These are phyloP conservation scores for Periconia sp. DNA, from an alignment of 2,329 filamentous ascomycete species.

Conservation along the genomic window DNA sequence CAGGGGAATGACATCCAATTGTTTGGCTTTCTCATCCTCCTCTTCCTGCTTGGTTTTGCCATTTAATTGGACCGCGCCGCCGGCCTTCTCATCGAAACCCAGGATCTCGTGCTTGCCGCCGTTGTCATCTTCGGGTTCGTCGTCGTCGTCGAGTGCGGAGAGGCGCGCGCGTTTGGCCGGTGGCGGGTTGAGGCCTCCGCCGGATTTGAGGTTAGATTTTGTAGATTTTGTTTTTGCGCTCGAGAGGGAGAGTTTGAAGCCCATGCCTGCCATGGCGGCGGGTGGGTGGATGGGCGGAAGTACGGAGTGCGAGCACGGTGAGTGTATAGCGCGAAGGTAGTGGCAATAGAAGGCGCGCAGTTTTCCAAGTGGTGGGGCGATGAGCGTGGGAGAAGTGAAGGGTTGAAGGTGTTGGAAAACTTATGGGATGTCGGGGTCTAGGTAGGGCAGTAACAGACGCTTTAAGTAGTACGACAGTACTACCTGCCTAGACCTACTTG, in stretches of 20 bases:
- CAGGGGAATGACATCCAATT: conserved; percentile 59
- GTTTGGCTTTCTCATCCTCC: conserved; percentile 42
- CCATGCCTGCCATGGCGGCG: neutral
- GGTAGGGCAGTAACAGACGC: too few relatives aligned
- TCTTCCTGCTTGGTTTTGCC: conserved; percentile 11
- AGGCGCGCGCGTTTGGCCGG: conserved; percentile 30
- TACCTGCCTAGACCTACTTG: too few relatives aligned
- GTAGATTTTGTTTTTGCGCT: conserved; percentile 31
- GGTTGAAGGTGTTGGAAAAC: too few relatives aligned
- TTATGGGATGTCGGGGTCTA: too few relatives aligned
- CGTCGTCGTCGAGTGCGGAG: conserved; percentile 35
- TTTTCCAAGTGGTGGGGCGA: too few relatives aligned
- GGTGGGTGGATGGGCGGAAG: too few relatives aligned
- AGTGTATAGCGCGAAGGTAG: too few relatives aligned
- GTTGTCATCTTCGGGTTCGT: conserved; percentile 27
- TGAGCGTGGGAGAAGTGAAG: too few relatives aligned
- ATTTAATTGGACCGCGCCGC: conserved; percentile 49
- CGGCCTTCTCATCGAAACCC: conserved; percentile 56
- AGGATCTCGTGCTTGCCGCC: conserved; percentile 48
- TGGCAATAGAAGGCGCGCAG: too few relatives aligned
- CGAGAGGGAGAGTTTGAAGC: conserved; percentile 39
- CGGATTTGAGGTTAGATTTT: conserved; percentile 9
- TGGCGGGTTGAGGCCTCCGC: conserved; percentile 23
- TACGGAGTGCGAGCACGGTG: too few relatives aligned
- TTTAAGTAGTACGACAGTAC: too few relatives aligned